Conservation (phyloP, 2,329 filamentous ascomycete genomes). For the Cephalotrichum gorgonifer region DNA sequence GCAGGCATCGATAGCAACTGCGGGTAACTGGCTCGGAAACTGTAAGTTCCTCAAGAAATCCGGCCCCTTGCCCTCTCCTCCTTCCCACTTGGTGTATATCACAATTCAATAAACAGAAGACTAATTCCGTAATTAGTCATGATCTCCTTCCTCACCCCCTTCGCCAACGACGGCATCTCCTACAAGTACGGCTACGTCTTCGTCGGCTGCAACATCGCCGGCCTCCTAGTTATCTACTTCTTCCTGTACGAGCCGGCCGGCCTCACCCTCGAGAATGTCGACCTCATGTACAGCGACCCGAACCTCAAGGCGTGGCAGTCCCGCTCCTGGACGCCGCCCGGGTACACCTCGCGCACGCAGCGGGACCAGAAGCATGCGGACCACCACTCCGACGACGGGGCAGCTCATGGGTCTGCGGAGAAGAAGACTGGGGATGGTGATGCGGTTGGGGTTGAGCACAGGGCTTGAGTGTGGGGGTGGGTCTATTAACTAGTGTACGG, state of each 20-base stretch:
- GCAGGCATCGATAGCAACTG: constrained; percentile 43
- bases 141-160: constrained; percentile 57
- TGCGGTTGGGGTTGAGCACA: neutral
- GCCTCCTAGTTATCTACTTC: constrained; percentile 53
- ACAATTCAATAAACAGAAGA: neutral
- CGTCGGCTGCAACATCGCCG: constrained; percentile 48
- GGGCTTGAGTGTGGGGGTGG: neutral
- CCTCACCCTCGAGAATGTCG: constrained; percentile 60
- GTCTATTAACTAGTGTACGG: neutral
- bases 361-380: constrained; percentile 17
- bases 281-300: constrained; percentile 55
- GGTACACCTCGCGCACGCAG: constrained; percentile 29
- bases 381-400: neutral
- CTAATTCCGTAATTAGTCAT: constrained; percentile 31
- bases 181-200: constrained; percentile 59
- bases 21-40: constrained; percentile 50
- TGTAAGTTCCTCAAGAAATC: no score
- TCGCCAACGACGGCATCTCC: constrained; percentile 50
- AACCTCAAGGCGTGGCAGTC: constrained; percentile 52
- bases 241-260: constrained; percentile 57
- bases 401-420: no score
- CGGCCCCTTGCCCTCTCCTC: no score
- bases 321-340: constrained; percentile 37
- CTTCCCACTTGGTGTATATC: neutral
- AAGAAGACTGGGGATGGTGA: neutral